Percentiles rank a stretch among this genome's conserved stretches.
Conservation (phyloP, 208 protist genomes). For the Trypanosoma melophagium region DNA sequence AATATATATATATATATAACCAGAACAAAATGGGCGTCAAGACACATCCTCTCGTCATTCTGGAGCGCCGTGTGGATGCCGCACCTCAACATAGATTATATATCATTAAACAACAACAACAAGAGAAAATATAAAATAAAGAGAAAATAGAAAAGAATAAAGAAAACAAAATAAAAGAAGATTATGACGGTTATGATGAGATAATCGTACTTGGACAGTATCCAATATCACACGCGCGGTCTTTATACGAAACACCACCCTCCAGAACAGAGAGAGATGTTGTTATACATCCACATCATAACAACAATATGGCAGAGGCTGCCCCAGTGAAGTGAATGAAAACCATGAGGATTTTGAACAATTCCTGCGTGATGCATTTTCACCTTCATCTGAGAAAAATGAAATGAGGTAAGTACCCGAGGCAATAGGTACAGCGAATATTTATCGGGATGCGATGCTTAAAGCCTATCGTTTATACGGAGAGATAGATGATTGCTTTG, state of each 20-base stretch:
- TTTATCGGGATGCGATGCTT: conserved; percentile 15
- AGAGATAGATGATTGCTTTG: neutral
- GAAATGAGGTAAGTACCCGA: neutral
- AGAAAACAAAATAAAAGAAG: neutral
- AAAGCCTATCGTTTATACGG: conserved; percentile 18
- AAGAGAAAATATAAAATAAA: no score
- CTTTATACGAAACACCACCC: no score
- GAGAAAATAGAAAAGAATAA: no score
- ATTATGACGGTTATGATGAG: no score
- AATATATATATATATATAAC: neutral
- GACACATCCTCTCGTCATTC: neutral
- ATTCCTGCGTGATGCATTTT: conserved; percentile 16
- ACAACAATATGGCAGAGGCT: no score
- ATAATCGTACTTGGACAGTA: no score
- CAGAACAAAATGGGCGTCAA: no score
- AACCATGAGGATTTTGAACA: neutral
- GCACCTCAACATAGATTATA: neutral
- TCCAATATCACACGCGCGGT: no score
- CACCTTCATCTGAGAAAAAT: neutral
- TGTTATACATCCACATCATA: no score
- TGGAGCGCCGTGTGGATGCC: conserved; percentile 16
- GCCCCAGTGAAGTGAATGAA: neutral
- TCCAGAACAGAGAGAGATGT: no score
- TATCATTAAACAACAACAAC: neutral
- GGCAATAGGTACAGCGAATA: conserved; percentile 6